A percentile compares a stretch with the other conserved stretches of the same genome.
phyloP scores from a whole-genome alignment of 2,329 filamentous ascomycete genomes.

The Lanzia echinophila region DNA sequence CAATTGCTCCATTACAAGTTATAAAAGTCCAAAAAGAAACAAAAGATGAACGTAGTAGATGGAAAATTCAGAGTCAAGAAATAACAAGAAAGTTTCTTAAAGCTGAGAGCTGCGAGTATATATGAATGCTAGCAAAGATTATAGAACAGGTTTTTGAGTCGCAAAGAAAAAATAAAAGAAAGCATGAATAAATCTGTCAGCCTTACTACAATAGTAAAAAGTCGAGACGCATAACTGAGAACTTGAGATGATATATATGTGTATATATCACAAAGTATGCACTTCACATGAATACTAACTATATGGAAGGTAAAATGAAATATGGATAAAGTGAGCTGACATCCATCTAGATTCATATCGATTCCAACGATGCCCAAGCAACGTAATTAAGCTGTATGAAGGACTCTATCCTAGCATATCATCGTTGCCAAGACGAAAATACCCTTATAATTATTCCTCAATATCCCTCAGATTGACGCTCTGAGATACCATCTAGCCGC shows the following conservation, averaged over 20 bases:
- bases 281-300: too few relatives aligned
- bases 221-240: not conserved
- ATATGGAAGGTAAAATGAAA: conserved; percentile 5
- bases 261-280: not conserved
- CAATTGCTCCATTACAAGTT: not conserved
- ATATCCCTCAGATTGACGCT: not conserved
- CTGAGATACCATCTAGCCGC: not conserved
- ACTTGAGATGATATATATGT: not conserved
- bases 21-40: not conserved
- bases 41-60: too few relatives aligned
- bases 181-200: not conserved
- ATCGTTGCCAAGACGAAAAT: conserved; percentile 7
- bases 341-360: conserved; percentile 4
- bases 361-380: conserved; percentile 4
- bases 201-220: not conserved
- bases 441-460: too few relatives aligned
- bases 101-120: not conserved
- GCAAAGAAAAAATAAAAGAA: not conserved
- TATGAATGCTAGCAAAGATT: not conserved
- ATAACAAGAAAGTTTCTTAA: not conserved
- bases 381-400: not conserved
- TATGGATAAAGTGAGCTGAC: conserved; percentile 5
- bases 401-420: not conserved
- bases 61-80: too few relatives aligned
- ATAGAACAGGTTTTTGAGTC: not conserved